Percentiles rank a stretch among this genome's conserved stretches.
phyloP scores from a whole-genome alignment of 305 asterid species.

The Fraxinus sp. region DNA sequence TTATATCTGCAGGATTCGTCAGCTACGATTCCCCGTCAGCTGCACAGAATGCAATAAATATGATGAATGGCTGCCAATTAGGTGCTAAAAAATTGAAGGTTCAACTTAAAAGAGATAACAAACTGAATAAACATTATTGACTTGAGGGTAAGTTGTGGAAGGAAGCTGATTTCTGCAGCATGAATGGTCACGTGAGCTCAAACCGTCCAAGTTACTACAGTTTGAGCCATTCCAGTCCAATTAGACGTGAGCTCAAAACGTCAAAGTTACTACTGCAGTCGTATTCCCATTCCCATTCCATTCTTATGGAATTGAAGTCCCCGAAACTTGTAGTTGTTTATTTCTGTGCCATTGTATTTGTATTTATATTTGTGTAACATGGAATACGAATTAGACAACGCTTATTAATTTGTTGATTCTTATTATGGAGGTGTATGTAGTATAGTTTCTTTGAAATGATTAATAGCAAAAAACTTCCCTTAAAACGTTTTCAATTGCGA shows the following conservation, averaged over 20 bases:
- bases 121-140: conserved; percentile 52
- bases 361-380: conserved; percentile 40
- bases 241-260: not conserved
- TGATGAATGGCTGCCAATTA: conserved; percentile 83
- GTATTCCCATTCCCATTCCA: conserved; percentile 30
- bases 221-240: conserved; percentile 21
- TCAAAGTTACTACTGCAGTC: not conserved
- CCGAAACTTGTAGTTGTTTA: conserved; percentile 51
- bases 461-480: no score
- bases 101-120: conserved; percentile 83
- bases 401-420: conserved; percentile 44
- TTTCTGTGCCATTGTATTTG: conserved; percentile 38
- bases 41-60: conserved; percentile 74
- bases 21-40: conserved; percentile 80
- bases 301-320: conserved; percentile 40
- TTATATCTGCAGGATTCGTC: conserved; percentile 68
- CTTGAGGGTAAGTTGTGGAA: conserved; percentile 24
- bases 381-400: conserved; percentile 38
- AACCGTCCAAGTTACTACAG: conserved; percentile 31
- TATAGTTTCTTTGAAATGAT: conserved; percentile 15
- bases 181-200: conserved; percentile 21
- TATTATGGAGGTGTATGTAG: conserved; percentile 23
- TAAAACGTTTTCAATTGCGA: not conserved
- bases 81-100: conserved; percentile 95
- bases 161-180: conserved; percentile 34